Evolutionary conservation across 345 rosid genomes (phyloP), one percentile per base, ranked within the genome.

Genomic region (Stellera chamaejasme): DNA sequence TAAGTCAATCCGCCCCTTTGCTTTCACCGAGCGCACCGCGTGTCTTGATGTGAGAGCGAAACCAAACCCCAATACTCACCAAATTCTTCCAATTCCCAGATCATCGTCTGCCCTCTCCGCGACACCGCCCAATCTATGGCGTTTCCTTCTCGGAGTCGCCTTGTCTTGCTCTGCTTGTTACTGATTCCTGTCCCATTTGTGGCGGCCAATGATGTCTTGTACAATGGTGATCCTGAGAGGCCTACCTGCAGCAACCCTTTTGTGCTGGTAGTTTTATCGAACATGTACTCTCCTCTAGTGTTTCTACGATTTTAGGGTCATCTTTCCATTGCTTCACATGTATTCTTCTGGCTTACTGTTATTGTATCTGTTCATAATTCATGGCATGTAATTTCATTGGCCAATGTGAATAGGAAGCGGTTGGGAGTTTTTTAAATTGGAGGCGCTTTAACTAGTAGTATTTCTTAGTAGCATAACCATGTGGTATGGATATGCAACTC

Each of bases 91-190:
- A 32, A 19, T 32, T 32, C 39, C 39, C 39, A 32, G 9, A 32
- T 32, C 39, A 32, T 32, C 39, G 39, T 32, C 39, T 32, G 5
- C 23, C 39, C 9, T 32, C 39, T 32, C 9, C 39, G 39, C 39
- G 39, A 32, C 39, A 8, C 5, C 7, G 39, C 39, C 39, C 39
- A 32, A 8, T 32, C 39, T 8, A 50, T 50, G 54, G 26, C 54
- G 54, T 23, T 50, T 50, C 54, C 54, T 25, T 50, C 54, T 23
- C 36, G 54, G 39, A 10, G 32, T 23, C 54, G 36, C 54, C 26
- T 27, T 26, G 32, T 45, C 15, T 7, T 32, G 54, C 5, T 50
- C 32, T 50, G 10, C 36, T 50, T 12, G 11, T 11, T 25, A 32
- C 28, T 50, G n/a, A 3, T 50, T 9, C 11, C 54, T 9, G 2